Evolutionary conservation across 1,284 basidiomycete genomes (phyloP).

Genomic region (Hymenochaete sp.): DNA sequence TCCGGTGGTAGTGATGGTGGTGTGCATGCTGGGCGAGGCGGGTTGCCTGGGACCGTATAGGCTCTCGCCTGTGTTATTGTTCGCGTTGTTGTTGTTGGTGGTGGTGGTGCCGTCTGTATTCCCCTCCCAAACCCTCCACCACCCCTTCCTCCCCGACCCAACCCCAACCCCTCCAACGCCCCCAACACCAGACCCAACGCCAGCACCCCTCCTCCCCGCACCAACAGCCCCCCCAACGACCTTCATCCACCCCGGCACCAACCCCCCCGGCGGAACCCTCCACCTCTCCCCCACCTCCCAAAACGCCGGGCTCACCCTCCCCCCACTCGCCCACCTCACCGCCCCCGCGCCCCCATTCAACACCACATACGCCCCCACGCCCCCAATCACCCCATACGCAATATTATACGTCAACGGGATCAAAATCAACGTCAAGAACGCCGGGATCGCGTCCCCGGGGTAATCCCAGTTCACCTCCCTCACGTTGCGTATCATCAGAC

Average conservation of each 20-base stretch:
- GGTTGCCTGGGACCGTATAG: background rate
- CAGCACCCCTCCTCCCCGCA: constrained; percentile 9
- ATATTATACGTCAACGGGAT: constrained; percentile 81
- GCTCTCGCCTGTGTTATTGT: background rate
- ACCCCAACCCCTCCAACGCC: background rate
- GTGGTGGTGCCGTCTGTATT: too few species aligned
- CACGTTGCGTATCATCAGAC: constrained; percentile 79
- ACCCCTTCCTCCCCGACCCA: background rate
- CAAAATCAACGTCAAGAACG: constrained; percentile 70
- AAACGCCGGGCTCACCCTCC: constrained; percentile 61
- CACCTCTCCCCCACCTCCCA: constrained; percentile 58
- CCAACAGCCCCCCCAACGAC: constrained; percentile 10
- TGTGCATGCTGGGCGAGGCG: background rate
- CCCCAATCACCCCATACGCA: constrained; percentile 84
- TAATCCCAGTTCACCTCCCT: constrained; percentile 87
- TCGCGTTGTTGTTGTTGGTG: too few species aligned
- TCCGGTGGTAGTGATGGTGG: background rate
- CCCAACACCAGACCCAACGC: background rate
- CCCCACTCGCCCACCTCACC: constrained; percentile 46
- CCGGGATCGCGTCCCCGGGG: constrained; percentile 77
- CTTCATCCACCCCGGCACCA: constrained; percentile 65
- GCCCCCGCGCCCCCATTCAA: constrained; percentile 65
- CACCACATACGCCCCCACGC: constrained; percentile 61
- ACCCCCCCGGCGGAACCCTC: constrained; percentile 58
- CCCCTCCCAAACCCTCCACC: too few species aligned